phyloP scores from a whole-genome alignment of 2,329 filamentous ascomycete species.

The Cercospora janseana region DNA sequence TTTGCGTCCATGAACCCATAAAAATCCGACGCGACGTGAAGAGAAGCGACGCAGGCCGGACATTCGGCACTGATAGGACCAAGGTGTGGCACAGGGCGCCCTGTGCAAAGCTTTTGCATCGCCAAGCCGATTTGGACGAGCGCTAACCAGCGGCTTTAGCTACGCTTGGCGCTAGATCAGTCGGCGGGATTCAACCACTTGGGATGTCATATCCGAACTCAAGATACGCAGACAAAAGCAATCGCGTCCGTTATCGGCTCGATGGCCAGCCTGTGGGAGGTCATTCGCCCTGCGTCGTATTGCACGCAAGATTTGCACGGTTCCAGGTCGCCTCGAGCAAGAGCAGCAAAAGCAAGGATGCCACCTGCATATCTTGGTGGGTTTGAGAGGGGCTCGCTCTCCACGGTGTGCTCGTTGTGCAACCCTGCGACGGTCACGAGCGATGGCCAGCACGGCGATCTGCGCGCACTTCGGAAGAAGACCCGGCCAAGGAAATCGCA shows the following conservation, averaged over 20 bases:
- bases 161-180: slow-evolving; percentile 1
- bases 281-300: no score
- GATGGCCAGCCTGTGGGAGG: neutral
- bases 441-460: no score
- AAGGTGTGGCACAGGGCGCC: slow-evolving; percentile 1
- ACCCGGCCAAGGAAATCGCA: neutral
- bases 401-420: no score
- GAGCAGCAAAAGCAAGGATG: neutral
- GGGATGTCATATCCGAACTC: neutral
- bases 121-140: slow-evolving; percentile 4
- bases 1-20: slow-evolving; percentile 9
- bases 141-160: slow-evolving; percentile 13
- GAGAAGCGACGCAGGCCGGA: slow-evolving; percentile 4
- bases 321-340: no score
- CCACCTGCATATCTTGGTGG: neutral
- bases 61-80: slow-evolving; percentile 2
- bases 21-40: slow-evolving; percentile 7
- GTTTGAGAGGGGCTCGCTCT: no score
- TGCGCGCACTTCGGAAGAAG: no score
- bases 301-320: no score
- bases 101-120: slow-evolving; percentile 4
- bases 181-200: slow-evolving; percentile 3
- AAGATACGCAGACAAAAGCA: neutral
- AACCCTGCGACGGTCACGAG: no score
- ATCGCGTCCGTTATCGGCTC: slow-evolving; percentile 1